Base-by-base conservation (phyloP, 2,329 filamentous ascomycete genomes). In the Alternaria gansuensis region DNA sequence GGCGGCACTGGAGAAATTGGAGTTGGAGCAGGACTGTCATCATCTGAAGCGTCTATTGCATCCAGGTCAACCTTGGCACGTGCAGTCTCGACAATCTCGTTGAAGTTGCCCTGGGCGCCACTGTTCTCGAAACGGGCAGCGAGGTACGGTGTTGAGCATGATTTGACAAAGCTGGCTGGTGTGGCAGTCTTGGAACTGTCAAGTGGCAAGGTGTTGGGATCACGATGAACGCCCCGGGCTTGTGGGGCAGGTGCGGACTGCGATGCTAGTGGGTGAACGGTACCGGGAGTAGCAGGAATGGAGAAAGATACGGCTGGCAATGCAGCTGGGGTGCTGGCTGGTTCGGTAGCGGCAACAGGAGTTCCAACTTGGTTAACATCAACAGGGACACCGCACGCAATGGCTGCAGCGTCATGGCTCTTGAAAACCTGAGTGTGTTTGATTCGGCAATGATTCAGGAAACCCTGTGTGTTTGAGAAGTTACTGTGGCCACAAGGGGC, bases 391-490 rank as follows among this genome's bases (percentile, higher is more conserved):
- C 95, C 95, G 68, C 92, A 96, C 59, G 91, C 90, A 55, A 93
- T 85, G 33, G 94, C 95, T 62, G 95, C 95, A 72, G 93, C 92
- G 77, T 98, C 94, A 73, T 99, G 95, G 69, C 92, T 97, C 80
- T 96, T 94, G 82, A 93, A 98, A 64, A 96, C 93, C 59, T 92
- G 86, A 75, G 90, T 91, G 79, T 99, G 95, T 26, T 93, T 93
- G 70, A 99, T 98, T 57, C 95, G 92, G 76, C 94, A 98, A 75
- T 99, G 95, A 74, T 99, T 99, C 81, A 99, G 95, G 79, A 98
- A 98, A n/a, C 95, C 95, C 78, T 98, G 95, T 0, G 93, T 96
- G 80, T 93, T 98, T 55, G 90, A 93, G 74, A 98, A 98, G 77
- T 97, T 92, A 75, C 92, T 91, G 64, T 94, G 86, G 49, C 92